Base-by-base conservation (phyloP, 169 alveolate genomes). In the Toxoplasma gondii region DNA sequence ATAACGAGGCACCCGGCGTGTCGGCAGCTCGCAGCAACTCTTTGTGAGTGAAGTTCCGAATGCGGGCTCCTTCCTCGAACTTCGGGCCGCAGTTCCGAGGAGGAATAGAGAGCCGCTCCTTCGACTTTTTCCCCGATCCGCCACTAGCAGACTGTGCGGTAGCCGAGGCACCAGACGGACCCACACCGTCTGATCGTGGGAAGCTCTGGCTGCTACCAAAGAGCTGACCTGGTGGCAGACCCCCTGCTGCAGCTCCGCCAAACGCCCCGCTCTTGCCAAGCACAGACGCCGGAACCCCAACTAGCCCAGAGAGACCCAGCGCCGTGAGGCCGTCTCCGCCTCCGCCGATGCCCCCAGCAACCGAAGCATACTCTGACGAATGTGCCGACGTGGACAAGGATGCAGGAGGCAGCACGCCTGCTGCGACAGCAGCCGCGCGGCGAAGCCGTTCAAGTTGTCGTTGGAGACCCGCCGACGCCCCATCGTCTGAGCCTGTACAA, bases 11-110 rank as follows among this genome's bases (percentile, higher is more conserved):
- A 67, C 81, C 81, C 58, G 93, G 94, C 70, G 86, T 81, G 43
- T 82, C 94, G n/a, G 94, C 90, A 24, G 96, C 96, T 45, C 92
- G 49, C 92, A 94, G 91, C 92, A 94, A 81, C 70, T 94, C 96
- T 82, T 94, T 94, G 19, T 91, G 86, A 10, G 96, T 91, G 95
- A 94, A 94, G 43, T 91, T 91, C 39, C 96, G 92, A 39, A 94
- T 90, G 29, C 96, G 94, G 1, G 94, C 64, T 27, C 95, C 95
- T 44, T 94, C 96, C 24, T 90, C 95, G 31, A 93, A 67, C 70
- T 91, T 34, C 17, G 96, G 96, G 39, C 94, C 90, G 29, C 53
- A 81, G 38, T 94, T 94, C 24, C 96, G 88, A 24, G 78, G 93
- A 7, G 84, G 81, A 45, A 88, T 69, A 5, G 93, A 88, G n/a